Conservation (phyloP, 257 asterid genomes). For the Ajuga chamaepitys region DNA sequence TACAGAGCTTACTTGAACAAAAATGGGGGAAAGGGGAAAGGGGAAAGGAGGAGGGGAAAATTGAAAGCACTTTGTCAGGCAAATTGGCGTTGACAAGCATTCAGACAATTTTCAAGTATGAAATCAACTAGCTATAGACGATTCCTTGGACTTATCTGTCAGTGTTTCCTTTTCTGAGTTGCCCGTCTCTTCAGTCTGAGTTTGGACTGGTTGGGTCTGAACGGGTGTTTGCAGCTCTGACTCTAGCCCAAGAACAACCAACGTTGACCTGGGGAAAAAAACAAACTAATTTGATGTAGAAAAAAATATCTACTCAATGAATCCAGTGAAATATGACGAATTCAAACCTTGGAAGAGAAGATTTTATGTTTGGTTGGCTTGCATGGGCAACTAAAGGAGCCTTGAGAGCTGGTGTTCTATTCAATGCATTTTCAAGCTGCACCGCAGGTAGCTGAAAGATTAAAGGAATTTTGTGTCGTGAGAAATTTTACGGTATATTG, state of each 20-base stretch:
- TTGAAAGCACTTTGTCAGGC: not conserved
- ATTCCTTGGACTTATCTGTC: constrained; percentile 58
- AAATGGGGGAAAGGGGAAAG: not conserved
- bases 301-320: not conserved
- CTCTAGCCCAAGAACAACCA: constrained; percentile 70
- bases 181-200: constrained; percentile 44
- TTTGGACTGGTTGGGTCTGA: constrained; percentile 34
- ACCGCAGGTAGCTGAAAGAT: constrained; percentile 81
- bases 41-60: not conserved
- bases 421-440: constrained; percentile 83
- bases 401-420: constrained; percentile 68
- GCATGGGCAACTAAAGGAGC: constrained; percentile 90
- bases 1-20: not conserved
- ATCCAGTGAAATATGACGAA: not conserved
- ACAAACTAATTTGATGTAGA: not conserved
- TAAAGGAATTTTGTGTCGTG: not conserved
- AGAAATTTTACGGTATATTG: not conserved
- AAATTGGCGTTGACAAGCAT: not conserved
- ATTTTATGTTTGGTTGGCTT: constrained; percentile 66
- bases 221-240: constrained; percentile 53
- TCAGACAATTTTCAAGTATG: not conserved
- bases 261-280: constrained; percentile 47
- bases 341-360: constrained; percentile 83
- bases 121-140: constrained; percentile 33
- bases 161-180: constrained; percentile 48